Evolutionary conservation across 1,284 basidiomycete species (phyloP).

Genomic region (Leccinum pseudoinsigne): DNA sequence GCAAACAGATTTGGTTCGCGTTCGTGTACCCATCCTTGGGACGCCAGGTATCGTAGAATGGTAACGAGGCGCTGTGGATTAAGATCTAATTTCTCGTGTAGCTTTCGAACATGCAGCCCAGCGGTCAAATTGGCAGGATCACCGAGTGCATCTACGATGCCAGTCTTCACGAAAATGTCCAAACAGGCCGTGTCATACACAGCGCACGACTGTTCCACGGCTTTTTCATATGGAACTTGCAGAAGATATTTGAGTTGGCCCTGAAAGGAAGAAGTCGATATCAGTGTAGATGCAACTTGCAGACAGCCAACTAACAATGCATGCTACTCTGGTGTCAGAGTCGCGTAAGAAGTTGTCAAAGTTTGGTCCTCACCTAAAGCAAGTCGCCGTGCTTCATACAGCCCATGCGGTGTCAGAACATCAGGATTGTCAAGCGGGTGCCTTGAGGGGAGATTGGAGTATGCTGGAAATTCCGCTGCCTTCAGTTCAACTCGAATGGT

Average conservation of each 20-base stretch:
- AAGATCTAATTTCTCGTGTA: constrained; percentile 12
- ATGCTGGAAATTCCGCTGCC: constrained; percentile 15
- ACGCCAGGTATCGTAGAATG: no score
- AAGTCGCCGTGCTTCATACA: constrained; percentile 24
- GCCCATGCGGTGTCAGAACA: constrained; percentile 13
- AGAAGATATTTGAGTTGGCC: constrained; percentile 22
- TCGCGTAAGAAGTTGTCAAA: not conserved
- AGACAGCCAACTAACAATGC: constrained; percentile 7
- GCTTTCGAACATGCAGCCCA: constrained; percentile 16
- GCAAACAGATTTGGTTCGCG: no score
- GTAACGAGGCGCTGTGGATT: no score
- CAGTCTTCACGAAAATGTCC: constrained; percentile 25
- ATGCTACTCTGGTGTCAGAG: constrained; percentile 6
- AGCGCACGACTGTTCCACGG: constrained; percentile 15
- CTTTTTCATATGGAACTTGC: constrained; percentile 27
- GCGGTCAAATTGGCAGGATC: constrained; percentile 3
- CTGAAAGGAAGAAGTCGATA: constrained; percentile 6
- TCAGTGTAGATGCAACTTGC: not conserved
- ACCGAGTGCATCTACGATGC: constrained; percentile 23
- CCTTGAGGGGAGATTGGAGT: constrained; percentile 17
- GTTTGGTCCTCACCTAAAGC: constrained; percentile 15
- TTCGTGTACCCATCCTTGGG: no score
- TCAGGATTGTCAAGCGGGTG: constrained; percentile 27
- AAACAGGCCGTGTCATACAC: constrained; percentile 28
- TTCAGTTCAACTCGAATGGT: constrained; percentile 22